phyloP scores from a whole-genome alignment of 2,329 filamentous ascomycete genomes.

The Hypoxylon sp. region DNA sequence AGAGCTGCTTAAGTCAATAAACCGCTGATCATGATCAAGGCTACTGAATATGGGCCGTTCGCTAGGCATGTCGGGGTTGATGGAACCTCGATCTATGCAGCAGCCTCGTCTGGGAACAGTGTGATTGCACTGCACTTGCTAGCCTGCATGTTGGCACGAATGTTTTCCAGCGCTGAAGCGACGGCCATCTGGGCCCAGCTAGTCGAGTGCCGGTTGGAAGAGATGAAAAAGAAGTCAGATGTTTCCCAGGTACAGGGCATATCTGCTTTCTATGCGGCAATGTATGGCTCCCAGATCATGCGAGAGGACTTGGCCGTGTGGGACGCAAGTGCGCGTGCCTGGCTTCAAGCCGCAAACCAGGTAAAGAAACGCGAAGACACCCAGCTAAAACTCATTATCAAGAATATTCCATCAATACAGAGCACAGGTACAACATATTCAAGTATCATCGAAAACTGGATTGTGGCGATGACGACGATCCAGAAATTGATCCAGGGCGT shows the following conservation, averaged over 20 bases:
- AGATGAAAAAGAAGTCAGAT: not conserved
- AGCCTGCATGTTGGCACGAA: slow-evolving; percentile 56
- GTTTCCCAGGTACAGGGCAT: not conserved
- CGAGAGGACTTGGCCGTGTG: slow-evolving; percentile 45
- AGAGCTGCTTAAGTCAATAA: not conserved
- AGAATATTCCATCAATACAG: not conserved
- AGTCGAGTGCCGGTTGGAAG: slow-evolving; percentile 28
- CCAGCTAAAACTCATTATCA: not conserved
- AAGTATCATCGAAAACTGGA: not conserved
- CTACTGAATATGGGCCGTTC: slow-evolving; percentile 24
- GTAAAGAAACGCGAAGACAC: slow-evolving; percentile 30
- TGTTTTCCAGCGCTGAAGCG: slow-evolving; percentile 51
- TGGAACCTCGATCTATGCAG: slow-evolving; percentile 53
- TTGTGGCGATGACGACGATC: not conserved
- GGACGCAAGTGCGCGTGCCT: slow-evolving; percentile 55
- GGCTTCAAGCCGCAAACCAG: slow-evolving; percentile 52
- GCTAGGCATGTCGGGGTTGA: slow-evolving; percentile 46
- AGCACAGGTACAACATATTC: not conserved
- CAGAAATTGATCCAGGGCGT: not conserved
- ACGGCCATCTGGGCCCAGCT: slow-evolving; percentile 56
- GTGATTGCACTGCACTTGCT: slow-evolving; percentile 52
- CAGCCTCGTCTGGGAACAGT: slow-evolving; percentile 50
- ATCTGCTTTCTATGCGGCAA: not conserved
- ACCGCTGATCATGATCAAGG: not conserved
- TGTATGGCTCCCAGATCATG: slow-evolving; percentile 35